These are phyloP conservation scores for Colletotrichum sp. DNA, from an alignment of 2,329 filamentous ascomycete genomes.

Conservation along the genomic window DNA sequence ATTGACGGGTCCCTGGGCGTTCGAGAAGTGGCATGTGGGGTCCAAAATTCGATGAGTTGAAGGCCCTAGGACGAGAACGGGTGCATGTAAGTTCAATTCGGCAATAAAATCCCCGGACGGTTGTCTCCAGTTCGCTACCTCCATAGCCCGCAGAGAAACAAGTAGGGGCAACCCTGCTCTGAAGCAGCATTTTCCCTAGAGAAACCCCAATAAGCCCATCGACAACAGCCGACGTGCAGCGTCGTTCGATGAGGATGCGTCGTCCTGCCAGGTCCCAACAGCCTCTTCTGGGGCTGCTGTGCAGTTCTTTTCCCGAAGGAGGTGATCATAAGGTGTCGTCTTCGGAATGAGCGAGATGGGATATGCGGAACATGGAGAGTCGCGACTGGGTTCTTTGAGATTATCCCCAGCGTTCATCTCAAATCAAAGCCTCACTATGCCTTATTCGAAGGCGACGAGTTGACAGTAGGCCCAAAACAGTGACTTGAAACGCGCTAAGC, in stretches of 20 bases:
- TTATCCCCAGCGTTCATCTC: conserved; percentile 23
- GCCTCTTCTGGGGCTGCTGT: conserved; percentile 1
- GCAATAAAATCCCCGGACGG: conserved; percentile 15
- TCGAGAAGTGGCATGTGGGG: conserved; percentile 15
- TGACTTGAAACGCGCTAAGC: conserved; percentile 23
- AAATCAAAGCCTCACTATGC: conserved; percentile 21
- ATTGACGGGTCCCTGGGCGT: background rate
- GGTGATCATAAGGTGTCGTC: conserved; percentile 16
- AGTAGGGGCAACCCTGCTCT: conserved; percentile 3
- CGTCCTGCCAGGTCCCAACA: background rate
- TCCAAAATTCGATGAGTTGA: background rate
- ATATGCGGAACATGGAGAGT: conserved; percentile 20
- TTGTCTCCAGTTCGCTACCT: conserved; percentile 3
- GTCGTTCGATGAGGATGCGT: conserved; percentile 14
- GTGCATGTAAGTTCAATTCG: background rate
- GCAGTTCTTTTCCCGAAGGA: conserved; percentile 16
- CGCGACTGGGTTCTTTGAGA: conserved; percentile 19
- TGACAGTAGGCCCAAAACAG: conserved; percentile 15
- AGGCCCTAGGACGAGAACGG: background rate
- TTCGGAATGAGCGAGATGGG: conserved; percentile 21
- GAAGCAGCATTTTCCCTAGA: background rate
- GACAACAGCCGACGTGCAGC: background rate
- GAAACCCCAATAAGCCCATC: conserved; percentile 3
- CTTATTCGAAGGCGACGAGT: background rate
- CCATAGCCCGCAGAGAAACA: background rate